phyloP scores from a whole-genome alignment of 768 basidiomycete genomes.

The Leccinum longicurvipes region DNA sequence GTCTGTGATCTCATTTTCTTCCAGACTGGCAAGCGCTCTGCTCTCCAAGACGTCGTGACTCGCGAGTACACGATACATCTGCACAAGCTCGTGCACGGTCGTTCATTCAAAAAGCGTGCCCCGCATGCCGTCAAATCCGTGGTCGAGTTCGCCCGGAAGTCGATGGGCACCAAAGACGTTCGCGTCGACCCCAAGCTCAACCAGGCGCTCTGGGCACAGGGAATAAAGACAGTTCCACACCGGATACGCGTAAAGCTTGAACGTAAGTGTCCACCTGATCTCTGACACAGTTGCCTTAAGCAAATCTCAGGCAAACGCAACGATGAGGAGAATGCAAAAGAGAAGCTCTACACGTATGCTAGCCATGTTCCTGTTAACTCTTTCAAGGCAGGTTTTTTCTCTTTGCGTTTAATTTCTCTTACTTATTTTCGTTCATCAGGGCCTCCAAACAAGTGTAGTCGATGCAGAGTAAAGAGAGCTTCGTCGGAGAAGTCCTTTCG shows the following conservation, averaged over 20 bases:
- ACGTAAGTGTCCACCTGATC: slow-evolving; percentile 49
- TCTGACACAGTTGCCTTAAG: not conserved
- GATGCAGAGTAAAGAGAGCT: slow-evolving; percentile 64
- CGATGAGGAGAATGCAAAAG: slow-evolving; percentile 98
- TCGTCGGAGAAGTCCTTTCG: slow-evolving; percentile 9
- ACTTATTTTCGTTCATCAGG: slow-evolving; percentile 41
- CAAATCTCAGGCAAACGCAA: slow-evolving; percentile 81
- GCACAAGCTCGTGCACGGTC: slow-evolving; percentile 90
- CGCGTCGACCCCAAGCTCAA: slow-evolving; percentile 95
- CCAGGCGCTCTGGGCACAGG: slow-evolving; percentile 91
- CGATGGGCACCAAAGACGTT: slow-evolving; percentile 95
- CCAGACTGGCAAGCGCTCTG: slow-evolving; percentile 88
- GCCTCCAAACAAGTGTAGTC: slow-evolving; percentile 78
- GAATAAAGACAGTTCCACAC: slow-evolving; percentile 92
- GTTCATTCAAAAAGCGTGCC: slow-evolving; percentile 96
- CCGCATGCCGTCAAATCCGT: slow-evolving; percentile 96
- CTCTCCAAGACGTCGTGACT: slow-evolving; percentile 96
- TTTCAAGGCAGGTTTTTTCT: slow-evolving; percentile 69
- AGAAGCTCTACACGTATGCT: slow-evolving; percentile 94
- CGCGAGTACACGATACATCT: slow-evolving; percentile 99
- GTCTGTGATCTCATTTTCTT: not conserved
- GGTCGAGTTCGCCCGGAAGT: slow-evolving; percentile 84
- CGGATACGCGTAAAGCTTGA: slow-evolving; percentile 91
- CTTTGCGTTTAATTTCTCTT: not conserved
- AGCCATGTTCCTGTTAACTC: slow-evolving; percentile 70